phyloP scores from a whole-genome alignment of 176 grass and related monocot species.

The Musa schizocarpa region DNA sequence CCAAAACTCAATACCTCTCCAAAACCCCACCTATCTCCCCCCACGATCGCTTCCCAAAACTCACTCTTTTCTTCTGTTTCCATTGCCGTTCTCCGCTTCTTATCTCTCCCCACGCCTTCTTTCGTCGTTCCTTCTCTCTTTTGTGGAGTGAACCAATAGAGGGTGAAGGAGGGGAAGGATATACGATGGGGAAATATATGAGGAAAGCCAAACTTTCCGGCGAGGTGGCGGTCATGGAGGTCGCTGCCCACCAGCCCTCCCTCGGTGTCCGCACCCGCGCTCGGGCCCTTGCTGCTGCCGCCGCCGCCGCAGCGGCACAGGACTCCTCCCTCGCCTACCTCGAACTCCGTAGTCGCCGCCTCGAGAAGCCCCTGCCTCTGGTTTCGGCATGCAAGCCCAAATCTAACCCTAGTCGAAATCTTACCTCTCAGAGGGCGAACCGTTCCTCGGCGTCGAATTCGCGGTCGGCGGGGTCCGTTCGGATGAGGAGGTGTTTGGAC shows the following conservation, averaged over 20 bases:
- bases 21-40: not conserved
- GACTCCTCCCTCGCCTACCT: slow-evolving; percentile 10
- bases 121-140: not conserved
- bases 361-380: not conserved
- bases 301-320: slow-evolving; percentile 31
- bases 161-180: not conserved
- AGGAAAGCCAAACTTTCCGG: slow-evolving; percentile 22
- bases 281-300: slow-evolving; percentile 46
- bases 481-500: not conserved
- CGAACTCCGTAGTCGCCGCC: slow-evolving; percentile 11
- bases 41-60: slow-evolving; percentile 8
- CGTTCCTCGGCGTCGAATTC: not conserved
- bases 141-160: no score
- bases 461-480: not conserved
- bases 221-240: slow-evolving; percentile 23
- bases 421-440: not conserved
- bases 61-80: not conserved
- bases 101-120: not conserved
- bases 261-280: slow-evolving; percentile 84
- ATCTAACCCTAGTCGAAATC: not conserved
- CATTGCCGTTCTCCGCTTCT: not conserved
- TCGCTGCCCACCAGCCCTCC: slow-evolving; percentile 26
- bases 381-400: slow-evolving; percentile 2
- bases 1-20: not conserved
- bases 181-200: slow-evolving; percentile 26